Evolutionary conservation across 2,329 filamentous ascomycete genomes (phyloP).

Genomic region (Taxawa tesnikishii): DNA sequence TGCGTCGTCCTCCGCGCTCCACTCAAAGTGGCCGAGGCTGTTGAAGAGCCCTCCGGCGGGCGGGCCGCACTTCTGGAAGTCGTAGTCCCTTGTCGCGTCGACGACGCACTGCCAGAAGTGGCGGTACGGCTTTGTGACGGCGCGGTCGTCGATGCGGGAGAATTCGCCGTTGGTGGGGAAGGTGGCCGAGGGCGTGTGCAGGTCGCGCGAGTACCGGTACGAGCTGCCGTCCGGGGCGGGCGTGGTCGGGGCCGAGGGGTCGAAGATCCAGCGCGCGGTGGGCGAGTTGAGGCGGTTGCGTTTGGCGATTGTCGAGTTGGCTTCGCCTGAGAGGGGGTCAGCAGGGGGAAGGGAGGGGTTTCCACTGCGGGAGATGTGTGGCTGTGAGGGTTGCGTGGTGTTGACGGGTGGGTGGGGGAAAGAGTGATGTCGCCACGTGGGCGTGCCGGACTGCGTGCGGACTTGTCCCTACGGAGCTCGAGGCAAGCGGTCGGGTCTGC

Average conservation of each 20-base stretch:
- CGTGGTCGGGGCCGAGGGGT: conserved; percentile 18
- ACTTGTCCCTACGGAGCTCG: no score
- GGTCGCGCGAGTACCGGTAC: no score
- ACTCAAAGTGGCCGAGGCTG: conserved; percentile 13
- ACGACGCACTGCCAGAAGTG: conserved; percentile 29
- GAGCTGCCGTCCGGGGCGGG: conserved; percentile 17
- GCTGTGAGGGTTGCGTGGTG: no score
- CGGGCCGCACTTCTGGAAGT: conserved; percentile 14
- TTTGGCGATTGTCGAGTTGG: conserved; percentile 22
- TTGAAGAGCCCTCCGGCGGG: not conserved
- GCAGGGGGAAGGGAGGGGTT: no score
- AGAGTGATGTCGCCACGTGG: no score
- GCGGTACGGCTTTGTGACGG: conserved; percentile 25
- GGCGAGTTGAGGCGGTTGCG: conserved; percentile 24
- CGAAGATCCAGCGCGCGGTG: conserved; percentile 24
- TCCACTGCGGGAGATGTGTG: no score
- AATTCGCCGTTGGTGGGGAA: conserved; percentile 20
- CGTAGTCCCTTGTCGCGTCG: conserved; percentile 18
- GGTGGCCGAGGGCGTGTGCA: conserved; percentile 21
- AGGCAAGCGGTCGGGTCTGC: no score
- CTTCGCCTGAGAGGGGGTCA: no score
- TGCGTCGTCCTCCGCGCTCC: conserved; percentile 10
- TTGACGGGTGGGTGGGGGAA: no score
- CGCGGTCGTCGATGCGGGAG: conserved; percentile 32
- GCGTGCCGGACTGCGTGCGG: no score